Percentiles rank a stretch among this genome's conserved stretches.
Conservation (phyloP, 176 grass and related monocot species). For the Rhynchospora breviuscula region DNA sequence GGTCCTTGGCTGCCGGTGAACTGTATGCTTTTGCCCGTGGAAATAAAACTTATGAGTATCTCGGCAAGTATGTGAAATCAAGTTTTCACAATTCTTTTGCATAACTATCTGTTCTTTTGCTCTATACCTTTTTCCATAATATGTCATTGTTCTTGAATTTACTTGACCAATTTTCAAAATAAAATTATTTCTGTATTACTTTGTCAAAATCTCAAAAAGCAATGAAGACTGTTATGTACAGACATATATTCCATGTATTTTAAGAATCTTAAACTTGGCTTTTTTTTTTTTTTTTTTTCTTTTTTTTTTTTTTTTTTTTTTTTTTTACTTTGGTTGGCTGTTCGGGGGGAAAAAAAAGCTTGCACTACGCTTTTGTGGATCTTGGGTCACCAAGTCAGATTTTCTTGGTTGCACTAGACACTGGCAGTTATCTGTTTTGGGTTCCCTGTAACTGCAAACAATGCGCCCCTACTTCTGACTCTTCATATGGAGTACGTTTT, state of each 20-base stretch:
- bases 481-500: conserved; percentile 20
- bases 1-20: conserved; percentile 25
- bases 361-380: conserved; percentile 67
- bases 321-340: not conserved
- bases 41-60: conserved; percentile 33
- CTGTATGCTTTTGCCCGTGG: conserved; percentile 46
- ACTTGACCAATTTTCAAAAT: not conserved
- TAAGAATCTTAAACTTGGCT: too few species aligned
- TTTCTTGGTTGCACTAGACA: conserved; percentile 83
- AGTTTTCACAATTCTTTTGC: not conserved
- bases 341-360: conserved; percentile 11
- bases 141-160: not conserved
- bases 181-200: not conserved
- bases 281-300: not conserved
- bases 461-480: conserved; percentile 32
- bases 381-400: conserved; percentile 67
- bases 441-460: conserved; percentile 82
- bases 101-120: not conserved
- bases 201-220: not conserved
- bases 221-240: too few species aligned
- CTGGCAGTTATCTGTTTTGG: conserved; percentile 88
- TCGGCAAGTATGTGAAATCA: conserved; percentile 28
- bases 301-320: too few species aligned
- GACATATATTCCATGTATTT: too few species aligned
- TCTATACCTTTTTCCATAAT: not conserved